These are phyloP conservation scores for Phytophthora lateralis DNA, from an alignment of 352 stramenopile species.

Conservation along the genomic window DNA sequence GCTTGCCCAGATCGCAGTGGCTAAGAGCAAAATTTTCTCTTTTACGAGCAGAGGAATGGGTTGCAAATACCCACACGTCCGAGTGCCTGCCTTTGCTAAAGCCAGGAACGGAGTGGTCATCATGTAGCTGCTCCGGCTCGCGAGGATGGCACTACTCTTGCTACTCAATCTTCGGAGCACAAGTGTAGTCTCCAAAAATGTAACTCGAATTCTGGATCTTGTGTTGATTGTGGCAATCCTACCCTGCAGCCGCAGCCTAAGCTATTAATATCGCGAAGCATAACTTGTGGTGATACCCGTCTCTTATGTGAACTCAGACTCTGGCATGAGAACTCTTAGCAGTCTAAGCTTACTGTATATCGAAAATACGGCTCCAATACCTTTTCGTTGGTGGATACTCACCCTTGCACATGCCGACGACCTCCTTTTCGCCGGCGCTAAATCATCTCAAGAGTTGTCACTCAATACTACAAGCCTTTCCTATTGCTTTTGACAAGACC, in stretches of 20 bases:
- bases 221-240: neutral
- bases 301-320: neutral
- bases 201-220: neutral
- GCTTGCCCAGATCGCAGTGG: neutral
- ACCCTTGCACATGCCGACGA: slow-evolving; percentile 3
- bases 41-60: neutral
- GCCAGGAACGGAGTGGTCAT: neutral
- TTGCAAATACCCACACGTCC: neutral
- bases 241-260: neutral
- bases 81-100: neutral
- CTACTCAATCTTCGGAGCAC: too few species aligned
- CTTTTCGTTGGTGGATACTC: slow-evolving; percentile 10
- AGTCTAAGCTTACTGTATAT: too few species aligned
- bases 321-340: too few species aligned
- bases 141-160: neutral
- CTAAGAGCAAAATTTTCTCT: too few species aligned
- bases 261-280: too few species aligned
- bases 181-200: neutral
- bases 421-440: neutral
- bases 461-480: too few species aligned
- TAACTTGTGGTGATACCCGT: neutral
- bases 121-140: neutral
- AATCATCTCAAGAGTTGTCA: neutral
- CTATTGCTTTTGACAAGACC: too few species aligned
- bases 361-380: too few species aligned